phyloP scores from a whole-genome alignment of 371 early-diverging fungal genomes.

The Umbelopsis sp. region DNA sequence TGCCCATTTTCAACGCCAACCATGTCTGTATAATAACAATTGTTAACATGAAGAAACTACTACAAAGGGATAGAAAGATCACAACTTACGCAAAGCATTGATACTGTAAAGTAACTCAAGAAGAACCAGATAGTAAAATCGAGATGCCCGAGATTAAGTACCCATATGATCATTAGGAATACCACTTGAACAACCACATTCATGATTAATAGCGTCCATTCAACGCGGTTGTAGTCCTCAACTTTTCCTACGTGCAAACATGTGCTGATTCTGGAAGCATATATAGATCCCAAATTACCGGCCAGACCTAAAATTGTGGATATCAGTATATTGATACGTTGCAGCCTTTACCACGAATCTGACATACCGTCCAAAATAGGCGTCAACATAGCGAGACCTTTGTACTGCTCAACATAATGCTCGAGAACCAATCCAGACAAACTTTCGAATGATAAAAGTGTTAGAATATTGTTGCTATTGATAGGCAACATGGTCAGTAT shows the following conservation, averaged over 20 bases:
- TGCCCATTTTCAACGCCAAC: constrained; percentile 55
- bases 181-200: constrained; percentile 75
- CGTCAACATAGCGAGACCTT: constrained; percentile 77
- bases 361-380: constrained; percentile 59
- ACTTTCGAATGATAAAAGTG: constrained; percentile 21
- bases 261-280: constrained; percentile 82
- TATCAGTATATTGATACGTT: neutral
- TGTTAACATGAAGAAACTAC: neutral
- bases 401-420: constrained; percentile 68
- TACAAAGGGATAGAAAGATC: neutral
- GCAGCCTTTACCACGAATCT: neutral
- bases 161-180: constrained; percentile 64
- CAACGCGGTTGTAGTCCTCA: constrained; percentile 58
- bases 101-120: constrained; percentile 40
- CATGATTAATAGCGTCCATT: constrained; percentile 65
- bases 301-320: constrained; percentile 58
- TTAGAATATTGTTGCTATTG: neutral
- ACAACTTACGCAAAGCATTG: constrained; percentile 48
- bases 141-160: constrained; percentile 57
- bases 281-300: constrained; percentile 85
- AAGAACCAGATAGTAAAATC: constrained; percentile 47
- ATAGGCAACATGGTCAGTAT: too few species aligned
- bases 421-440: constrained; percentile 82
- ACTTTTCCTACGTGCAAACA: constrained; percentile 64
- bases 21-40: constrained; percentile 38